A percentile compares a stretch with the other conserved stretches of the same genome.
Conservation (phyloP, 805 yeast genomes). For the Pichia manshurica region DNA sequence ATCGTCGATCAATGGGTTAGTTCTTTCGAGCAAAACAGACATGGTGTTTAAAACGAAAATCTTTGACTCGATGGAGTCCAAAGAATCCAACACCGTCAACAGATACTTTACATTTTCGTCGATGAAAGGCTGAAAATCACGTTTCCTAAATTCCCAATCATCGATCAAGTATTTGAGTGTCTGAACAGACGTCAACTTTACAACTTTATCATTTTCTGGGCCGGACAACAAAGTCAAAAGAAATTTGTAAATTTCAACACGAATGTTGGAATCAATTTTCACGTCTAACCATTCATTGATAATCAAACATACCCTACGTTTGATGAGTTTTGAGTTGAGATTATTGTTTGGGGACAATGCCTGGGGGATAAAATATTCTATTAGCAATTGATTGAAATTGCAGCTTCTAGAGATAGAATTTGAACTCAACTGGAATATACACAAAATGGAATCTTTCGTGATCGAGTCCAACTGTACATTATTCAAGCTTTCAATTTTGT, state of each 20-base stretch:
- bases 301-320: slow-evolving; percentile 71
- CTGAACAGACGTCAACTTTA: slow-evolving; percentile 65
- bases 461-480: slow-evolving; percentile 40
- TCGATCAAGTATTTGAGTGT: slow-evolving; percentile 65
- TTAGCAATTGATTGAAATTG: slow-evolving; percentile 61
- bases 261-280: slow-evolving; percentile 33
- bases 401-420: slow-evolving; percentile 57
- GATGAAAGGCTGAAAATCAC: slow-evolving; percentile 60
- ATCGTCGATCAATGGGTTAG: slow-evolving; percentile 56
- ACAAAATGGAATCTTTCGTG: slow-evolving; percentile 70
- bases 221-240: slow-evolving; percentile 41
- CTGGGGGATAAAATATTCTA: slow-evolving; percentile 62
- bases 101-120: slow-evolving; percentile 45
- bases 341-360: slow-evolving; percentile 36
- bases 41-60: slow-evolving; percentile 65
- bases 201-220: slow-evolving; percentile 63
- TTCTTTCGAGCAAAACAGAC: slow-evolving; percentile 53
- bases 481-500: slow-evolving; percentile 46
- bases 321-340: slow-evolving; percentile 56
- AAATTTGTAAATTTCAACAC: slow-evolving; percentile 54
- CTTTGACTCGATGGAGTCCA: slow-evolving; percentile 68
- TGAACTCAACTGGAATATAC: slow-evolving; percentile 78
- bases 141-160: slow-evolving; percentile 80
- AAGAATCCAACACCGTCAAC: slow-evolving; percentile 43
- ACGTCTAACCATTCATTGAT: slow-evolving; percentile 68